Evolutionary conservation across 805 yeast genomes (phyloP), one percentile per base, ranked within the genome.

Genomic region (Metschnikowia cubensis): DNA sequence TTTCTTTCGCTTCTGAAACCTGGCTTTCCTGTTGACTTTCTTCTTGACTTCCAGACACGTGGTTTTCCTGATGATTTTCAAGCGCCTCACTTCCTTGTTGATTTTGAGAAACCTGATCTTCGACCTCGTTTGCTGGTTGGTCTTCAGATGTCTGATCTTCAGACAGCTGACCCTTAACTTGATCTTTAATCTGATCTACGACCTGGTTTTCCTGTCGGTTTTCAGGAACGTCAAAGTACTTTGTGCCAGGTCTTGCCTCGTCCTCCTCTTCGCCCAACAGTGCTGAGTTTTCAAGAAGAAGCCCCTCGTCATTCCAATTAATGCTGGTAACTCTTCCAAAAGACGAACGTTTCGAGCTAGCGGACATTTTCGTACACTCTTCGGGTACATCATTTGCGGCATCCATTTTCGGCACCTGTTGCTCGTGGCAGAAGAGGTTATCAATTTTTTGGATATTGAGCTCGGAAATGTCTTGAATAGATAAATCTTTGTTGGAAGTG

Each of bases 231-330:
- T 62, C 68, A 45, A 62, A 63, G 39, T 60, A 61, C 41, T 56
- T 61, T 2, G 66, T 59, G 8, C 53, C 51, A 2, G 61, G 47
- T 14, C 38, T 47, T 7, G 43, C 41, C 1, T 29, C 35, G 32
- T 34, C 40, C 7, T 25, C 32, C 2, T 42, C 38, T 14, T 52
- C 53, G 34, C 47, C 49, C 22, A 57, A 47, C 51, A 50, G 54
- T 35, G 50, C 59, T 3, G 71, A 63, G 36, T 60, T 53, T 22
- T 68, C 71, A n/a, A 68, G 53, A 18, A 66, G 59, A 21, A 66
- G 48, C 4, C 59, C 68, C 21, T 64, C 71, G 39, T 71, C 74
- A 52, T 71, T 71, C 78, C 78, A 73, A 56, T 69, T 72, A 25
- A 73, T 67, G 53, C 76, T 71, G 3, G 69, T 59, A 48, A 71